Percentiles rank a stretch among this genome's conserved stretches.
Conservation (phyloP, 2,329 filamentous ascomycete genomes). For the Gaeumannomyces tritici region DNA sequence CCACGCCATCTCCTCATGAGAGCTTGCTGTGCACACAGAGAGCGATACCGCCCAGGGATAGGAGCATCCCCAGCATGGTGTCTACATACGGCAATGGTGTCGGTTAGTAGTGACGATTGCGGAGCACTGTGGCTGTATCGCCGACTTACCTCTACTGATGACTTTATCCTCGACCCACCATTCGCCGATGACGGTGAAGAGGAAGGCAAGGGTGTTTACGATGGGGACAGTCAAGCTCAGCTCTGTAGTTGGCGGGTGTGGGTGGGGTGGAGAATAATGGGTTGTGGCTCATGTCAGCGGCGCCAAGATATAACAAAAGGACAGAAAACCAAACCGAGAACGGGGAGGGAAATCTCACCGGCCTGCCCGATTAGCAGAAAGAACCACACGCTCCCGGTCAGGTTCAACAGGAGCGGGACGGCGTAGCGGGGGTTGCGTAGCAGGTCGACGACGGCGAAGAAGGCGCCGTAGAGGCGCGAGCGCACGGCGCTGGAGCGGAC, state of each 20-base stretch:
- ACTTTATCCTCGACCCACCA: constrained; percentile 93
- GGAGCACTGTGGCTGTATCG: too few species aligned
- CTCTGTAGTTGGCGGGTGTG: constrained; percentile 41
- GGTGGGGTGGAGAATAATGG: not conserved
- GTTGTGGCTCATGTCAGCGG: not conserved
- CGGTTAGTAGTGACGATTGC: not conserved
- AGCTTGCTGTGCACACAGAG: constrained; percentile 68
- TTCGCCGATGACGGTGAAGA: constrained; percentile 92
- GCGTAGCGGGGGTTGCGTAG: constrained; percentile 76
- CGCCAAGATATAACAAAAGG: not conserved
- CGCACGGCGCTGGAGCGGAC: constrained; percentile 51
- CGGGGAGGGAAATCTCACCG: constrained; percentile 44
- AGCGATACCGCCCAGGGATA: constrained; percentile 72
- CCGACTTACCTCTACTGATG: constrained; percentile 62
- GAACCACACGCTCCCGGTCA: constrained; percentile 94
- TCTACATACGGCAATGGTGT: constrained; percentile 36
- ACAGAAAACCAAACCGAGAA: not conserved
- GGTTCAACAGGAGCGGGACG: constrained; percentile 72
- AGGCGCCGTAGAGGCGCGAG: constrained; percentile 50
- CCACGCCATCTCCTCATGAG: not conserved
- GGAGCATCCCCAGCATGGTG: constrained; percentile 71
- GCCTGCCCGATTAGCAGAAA: constrained; percentile 89
- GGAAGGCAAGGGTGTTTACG: constrained; percentile 84
- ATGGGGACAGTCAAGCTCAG: constrained; percentile 89
- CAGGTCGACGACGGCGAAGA: constrained; percentile 70